Evolutionary conservation across 2,329 filamentous ascomycete genomes (phyloP), one percentile per base, ranked within the genome.

Genomic region (Xylariales sp.): DNA sequence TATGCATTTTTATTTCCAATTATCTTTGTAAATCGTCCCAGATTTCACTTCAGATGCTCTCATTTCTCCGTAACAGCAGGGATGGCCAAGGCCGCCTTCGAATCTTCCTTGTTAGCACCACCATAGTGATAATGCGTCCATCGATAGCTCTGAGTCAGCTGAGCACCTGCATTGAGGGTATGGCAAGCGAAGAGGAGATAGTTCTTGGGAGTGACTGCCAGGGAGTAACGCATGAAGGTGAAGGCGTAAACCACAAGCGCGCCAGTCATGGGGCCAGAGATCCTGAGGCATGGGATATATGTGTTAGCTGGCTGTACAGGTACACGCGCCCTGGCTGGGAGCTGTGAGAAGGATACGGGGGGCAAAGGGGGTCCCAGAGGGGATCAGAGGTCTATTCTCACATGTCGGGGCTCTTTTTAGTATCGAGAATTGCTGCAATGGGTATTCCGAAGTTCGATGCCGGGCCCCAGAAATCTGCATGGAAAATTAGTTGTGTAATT

Each of bases 361-460:
- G n/a, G n/a, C n/a, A n/a, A n/a, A n/a, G n/a, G n/a, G n/a, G n/a
- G 17, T n/a, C n/a, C n/a, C 27, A 40, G 40, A 13, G 16, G 13
- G 25, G 14, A 14, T 18, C 11, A 19, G 11, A 28, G 29, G 20
- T n/a, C 14, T 17, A 37, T 29, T 72, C 81, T 57, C 74, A 91
- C 86, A 91, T 74, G 49, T 91, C 85, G 51, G 87, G 85, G 55
- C 85, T 87, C 69, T 93, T 93, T 57, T 88, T 81, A 28, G 85
- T 87, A 59, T 93, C 87, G 69, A 88, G 76, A 40, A 93, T 81
- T 32, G 87, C 87, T 19, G 87, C 87, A 46, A 91, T 59, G 40
- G 87, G 87, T 54, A 93, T 91, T 63, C 87, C 87, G 59, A 93
- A 93, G 73, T 93, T 93, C 52, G 87, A 91, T 45, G 77, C 86